Percentiles rank a stretch among this genome's conserved stretches.
phyloP scores from a whole-genome alignment of 2,329 filamentous ascomycete genomes.

The Periconia digitata region DNA sequence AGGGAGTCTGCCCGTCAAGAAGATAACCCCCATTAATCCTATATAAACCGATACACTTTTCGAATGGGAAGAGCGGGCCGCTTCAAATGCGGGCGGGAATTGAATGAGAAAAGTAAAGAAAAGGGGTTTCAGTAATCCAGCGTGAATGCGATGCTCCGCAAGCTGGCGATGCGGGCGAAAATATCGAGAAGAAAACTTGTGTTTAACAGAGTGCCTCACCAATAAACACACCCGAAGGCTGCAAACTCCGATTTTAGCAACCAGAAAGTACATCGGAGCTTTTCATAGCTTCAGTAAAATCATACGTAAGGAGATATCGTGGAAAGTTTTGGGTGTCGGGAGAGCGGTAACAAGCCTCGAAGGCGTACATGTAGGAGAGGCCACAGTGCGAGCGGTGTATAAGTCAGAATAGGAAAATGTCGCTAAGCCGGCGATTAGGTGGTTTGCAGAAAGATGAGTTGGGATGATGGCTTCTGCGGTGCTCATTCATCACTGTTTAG shows the following conservation, averaged over 20 bases:
- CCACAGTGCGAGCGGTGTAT: conserved; percentile 15
- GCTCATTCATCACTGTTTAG: conserved; percentile 39
- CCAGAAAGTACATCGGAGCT: conserved; percentile 21
- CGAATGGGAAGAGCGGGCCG: neutral
- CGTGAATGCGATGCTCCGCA: conserved; percentile 1
- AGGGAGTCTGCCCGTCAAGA: neutral
- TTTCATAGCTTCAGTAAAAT: conserved; percentile 24
- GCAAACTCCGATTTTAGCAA: conserved; percentile 11
- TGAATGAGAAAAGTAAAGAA: neutral
- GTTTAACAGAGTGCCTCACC: conserved; percentile 2
- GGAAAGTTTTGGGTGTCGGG: conserved; percentile 12
- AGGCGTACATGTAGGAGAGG: conserved; percentile 8
- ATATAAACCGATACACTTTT: neutral
- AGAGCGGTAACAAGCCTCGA: conserved; percentile 15
- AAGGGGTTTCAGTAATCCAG: neutral
- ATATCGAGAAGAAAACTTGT: conserved; percentile 6
- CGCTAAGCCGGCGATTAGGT: conserved; percentile 19
- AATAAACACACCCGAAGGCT: conserved; percentile 21
- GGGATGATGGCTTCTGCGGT: conserved; percentile 6
- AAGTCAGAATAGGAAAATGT: conserved; percentile 17
- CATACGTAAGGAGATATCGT: conserved; percentile 21
- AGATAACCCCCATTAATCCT: neutral
- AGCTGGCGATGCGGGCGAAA: conserved; percentile 7
- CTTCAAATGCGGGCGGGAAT: neutral
- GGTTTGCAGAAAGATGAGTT: neutral